Evolutionary conservation across 345 rosid genomes (phyloP).

Genomic region (Triadica sebifera): DNA sequence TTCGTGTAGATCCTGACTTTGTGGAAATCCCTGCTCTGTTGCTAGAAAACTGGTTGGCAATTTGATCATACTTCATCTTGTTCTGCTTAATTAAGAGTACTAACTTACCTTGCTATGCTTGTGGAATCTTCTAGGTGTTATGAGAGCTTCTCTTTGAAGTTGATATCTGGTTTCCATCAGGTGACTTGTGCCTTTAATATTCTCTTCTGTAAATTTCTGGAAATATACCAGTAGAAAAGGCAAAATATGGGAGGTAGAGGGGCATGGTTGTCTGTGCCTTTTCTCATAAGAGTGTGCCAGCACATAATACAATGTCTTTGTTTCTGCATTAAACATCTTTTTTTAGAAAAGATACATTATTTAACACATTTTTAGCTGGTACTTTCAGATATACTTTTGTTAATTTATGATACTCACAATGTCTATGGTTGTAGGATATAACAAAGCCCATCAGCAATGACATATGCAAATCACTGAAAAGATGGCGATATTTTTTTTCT

Average conservation of each 20-base stretch:
- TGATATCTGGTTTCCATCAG: constrained; percentile 95
- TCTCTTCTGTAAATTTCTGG: background rate
- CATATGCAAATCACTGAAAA: constrained; percentile 70
- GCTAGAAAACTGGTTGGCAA: constrained; percentile 72
- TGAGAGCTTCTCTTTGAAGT: constrained; percentile 77
- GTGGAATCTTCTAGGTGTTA: constrained; percentile 66
- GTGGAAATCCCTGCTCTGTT: constrained; percentile 85
- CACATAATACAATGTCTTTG: background rate
- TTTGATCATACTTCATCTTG: constrained; percentile 7
- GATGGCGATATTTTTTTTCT: constrained; percentile 80
- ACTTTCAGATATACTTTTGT: background rate
- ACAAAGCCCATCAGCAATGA: constrained; percentile 80
- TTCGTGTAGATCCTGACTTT: constrained; percentile 85
- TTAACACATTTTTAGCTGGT: constrained; percentile 2
- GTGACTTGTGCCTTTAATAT: constrained; percentile 38
- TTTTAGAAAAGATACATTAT: background rate
- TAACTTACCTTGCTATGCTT: constrained; percentile 17
- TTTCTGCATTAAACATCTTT: background rate
- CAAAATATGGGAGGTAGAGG: background rate
- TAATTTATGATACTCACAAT: constrained; percentile 1
- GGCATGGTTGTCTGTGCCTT: background rate
- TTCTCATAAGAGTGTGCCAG: background rate
- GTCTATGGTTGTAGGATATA: constrained; percentile 58
- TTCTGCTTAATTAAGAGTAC: background rate
- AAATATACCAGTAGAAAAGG: background rate